A percentile compares a stretch with the other conserved stretches of the same genome.
Conservation (phyloP, 257 asterid species). For the Echites panduratus region DNA sequence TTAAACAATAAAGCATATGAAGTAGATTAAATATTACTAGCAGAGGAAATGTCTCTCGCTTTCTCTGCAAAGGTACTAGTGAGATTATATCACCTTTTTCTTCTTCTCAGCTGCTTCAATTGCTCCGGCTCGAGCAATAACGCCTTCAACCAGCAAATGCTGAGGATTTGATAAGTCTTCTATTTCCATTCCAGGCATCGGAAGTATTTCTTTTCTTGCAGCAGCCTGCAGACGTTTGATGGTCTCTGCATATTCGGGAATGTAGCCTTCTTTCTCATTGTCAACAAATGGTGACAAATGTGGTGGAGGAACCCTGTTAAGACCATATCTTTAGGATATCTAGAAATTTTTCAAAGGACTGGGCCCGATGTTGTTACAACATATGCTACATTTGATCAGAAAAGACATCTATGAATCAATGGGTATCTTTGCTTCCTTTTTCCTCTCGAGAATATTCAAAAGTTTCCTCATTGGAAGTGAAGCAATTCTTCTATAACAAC, state of each 20-base stretch:
- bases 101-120: constrained; percentile 72
- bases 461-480: neutral
- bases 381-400: neutral
- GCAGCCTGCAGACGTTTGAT: constrained; percentile 85
- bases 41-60: no score
- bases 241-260: constrained; percentile 95
- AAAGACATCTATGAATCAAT: neutral
- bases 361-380: neutral
- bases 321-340: neutral
- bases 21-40: neutral
- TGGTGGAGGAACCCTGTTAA: constrained; percentile 88
- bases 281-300: constrained; percentile 97
- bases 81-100: constrained; percentile 46
- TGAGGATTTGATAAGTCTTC: constrained; percentile 87
- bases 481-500: neutral
- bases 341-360: neutral
- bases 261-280: constrained; percentile 93
- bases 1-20: neutral
- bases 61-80: neutral
- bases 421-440: neutral
- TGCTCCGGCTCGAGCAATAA: constrained; percentile 72
- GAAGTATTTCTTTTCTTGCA: constrained; percentile 73
- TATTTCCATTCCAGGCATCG: constrained; percentile 77
- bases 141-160: constrained; percentile 48
- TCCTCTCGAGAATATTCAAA: neutral